Evolutionary conservation across 495 filamentous ascomycete species (phyloP), one percentile per base, ranked within the genome.

Genomic region (Monascus purpureus): DNA sequence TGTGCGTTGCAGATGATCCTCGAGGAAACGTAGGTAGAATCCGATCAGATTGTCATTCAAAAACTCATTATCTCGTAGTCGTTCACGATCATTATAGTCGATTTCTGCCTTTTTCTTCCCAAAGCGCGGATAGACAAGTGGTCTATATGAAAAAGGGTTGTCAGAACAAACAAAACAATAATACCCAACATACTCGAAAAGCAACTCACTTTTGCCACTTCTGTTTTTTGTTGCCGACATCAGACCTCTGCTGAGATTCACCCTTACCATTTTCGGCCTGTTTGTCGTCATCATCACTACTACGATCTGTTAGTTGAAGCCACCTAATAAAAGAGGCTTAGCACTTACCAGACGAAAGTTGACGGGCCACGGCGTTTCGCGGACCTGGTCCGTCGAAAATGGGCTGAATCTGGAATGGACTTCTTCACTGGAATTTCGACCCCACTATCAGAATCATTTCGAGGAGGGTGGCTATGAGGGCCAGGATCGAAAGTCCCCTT

Each of bases 11-110:
- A 78, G 58, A 31, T 72, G 54, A 36, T 77, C 66, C 47, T 88
- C 73, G 9, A 93, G 57, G 43, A 77, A 81, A 17, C 73, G 73
- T 22, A 94, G 65, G 43, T 88, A 92, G 48, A 94, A 95, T 13
- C 66, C 73, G 34, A 97, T 77, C 17, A 97, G 57, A 46, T 83
- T 93, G 55, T 97, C 90, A 42, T 97, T 97, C 12, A 97, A 51
- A 33, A 80, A 93, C 42, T 94, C 67, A n/a, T 73, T 74, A 38
- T 83, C 82, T 32, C 87, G 77, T 13, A 96, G 66, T 22, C 85
- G 70, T 13, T 72, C 63, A 31, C 93, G 76, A 50, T 97, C 90
- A 12, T 71, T 64, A 39, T 76, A 76, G 34, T 82, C 73, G 9
- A 96, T 82, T 14, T 75, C 77, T 12, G 80, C 72, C 39, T 75